A percentile compares a stretch with the other conserved stretches of the same genome.
These are phyloP conservation scores for grape (Vitis vinifera) DNA, from an alignment of 164 flowering plant genomes.

Conservation along the genomic window DNA sequence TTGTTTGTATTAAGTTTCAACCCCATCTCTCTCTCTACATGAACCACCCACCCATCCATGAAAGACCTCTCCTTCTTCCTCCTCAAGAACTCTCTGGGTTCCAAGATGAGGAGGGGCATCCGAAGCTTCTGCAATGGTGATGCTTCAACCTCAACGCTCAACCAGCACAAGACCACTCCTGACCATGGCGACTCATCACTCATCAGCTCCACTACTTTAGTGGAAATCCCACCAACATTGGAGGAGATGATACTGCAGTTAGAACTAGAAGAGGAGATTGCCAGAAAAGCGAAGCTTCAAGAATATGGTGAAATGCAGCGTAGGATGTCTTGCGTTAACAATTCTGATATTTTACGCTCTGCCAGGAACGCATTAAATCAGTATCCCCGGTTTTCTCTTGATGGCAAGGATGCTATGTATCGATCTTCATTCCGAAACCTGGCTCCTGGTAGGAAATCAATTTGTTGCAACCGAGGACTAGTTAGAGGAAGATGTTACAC, in stretches of 20 bases:
- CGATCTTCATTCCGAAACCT: slow-evolving; percentile 62
- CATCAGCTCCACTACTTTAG: neutral
- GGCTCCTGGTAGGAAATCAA: slow-evolving; percentile 31
- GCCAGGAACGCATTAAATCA: slow-evolving; percentile 88
- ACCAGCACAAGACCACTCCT: slow-evolving; percentile 38
- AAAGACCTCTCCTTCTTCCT: slow-evolving; percentile 66
- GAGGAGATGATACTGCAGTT: slow-evolving; percentile 88
- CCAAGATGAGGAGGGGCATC: slow-evolving; percentile 72
- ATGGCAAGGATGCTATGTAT: slow-evolving; percentile 85
- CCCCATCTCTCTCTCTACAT: neutral
- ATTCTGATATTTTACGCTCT: slow-evolving; percentile 71
- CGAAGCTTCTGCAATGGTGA: slow-evolving; percentile 61
- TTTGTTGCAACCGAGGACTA: slow-evolving; percentile 24
- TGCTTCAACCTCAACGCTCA: slow-evolving; percentile 73
- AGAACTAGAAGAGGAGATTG: slow-evolving; percentile 69
- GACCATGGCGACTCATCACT: neutral
- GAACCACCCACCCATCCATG: slow-evolving; percentile 27
- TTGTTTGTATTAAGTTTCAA: neutral
- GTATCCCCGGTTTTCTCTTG: slow-evolving; percentile 91
- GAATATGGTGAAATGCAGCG: slow-evolving; percentile 18
- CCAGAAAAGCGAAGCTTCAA: slow-evolving; percentile 35
- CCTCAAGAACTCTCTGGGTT: slow-evolving; percentile 60
- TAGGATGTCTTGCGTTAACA: slow-evolving; percentile 82
- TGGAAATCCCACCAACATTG: slow-evolving; percentile 38
- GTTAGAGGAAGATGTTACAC: slow-evolving; percentile 11